Percentiles rank a stretch among this genome's conserved stretches.
phyloP scores from a whole-genome alignment of 2,329 filamentous ascomycete genomes.

The Penicillium sp. region DNA sequence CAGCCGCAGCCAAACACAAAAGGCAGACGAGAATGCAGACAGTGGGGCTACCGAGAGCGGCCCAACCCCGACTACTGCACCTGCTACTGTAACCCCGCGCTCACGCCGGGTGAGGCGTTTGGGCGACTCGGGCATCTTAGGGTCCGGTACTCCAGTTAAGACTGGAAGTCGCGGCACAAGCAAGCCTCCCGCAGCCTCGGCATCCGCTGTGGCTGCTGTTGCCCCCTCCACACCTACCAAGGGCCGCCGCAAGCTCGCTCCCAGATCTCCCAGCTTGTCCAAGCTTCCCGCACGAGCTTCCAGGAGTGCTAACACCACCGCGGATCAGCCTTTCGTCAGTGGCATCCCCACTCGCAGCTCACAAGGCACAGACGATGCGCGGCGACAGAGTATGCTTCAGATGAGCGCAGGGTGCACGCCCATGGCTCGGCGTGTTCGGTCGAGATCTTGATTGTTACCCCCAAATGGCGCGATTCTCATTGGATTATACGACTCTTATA shows the following conservation, averaged over 20 bases:
- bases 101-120: constrained; percentile 34
- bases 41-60: constrained; percentile 16
- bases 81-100: constrained; percentile 27
- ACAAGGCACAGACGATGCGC: constrained; percentile 15
- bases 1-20: constrained; percentile 24
- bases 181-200: constrained; percentile 19
- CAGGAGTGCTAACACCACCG: constrained; percentile 12
- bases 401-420: constrained; percentile 38
- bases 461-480: not conserved
- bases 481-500: not conserved
- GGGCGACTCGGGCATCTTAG: constrained; percentile 25
- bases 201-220: constrained; percentile 2
- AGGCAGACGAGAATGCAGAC: constrained; percentile 7
- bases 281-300: constrained; percentile 17
- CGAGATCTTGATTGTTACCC: constrained; percentile 23
- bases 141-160: constrained; percentile 24
- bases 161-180: constrained; percentile 19
- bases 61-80: constrained; percentile 21
- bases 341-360: constrained; percentile 21
- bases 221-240: constrained; percentile 28
- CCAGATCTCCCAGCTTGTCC: constrained; percentile 31
- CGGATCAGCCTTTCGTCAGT: constrained; percentile 18
- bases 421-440: constrained; percentile 34
- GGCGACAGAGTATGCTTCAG: constrained; percentile 28
- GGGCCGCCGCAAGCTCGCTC: constrained; percentile 36